phyloP scores from a whole-genome alignment of 2,329 filamentous ascomycete species.

The Aspergillus novoparasiticus region DNA sequence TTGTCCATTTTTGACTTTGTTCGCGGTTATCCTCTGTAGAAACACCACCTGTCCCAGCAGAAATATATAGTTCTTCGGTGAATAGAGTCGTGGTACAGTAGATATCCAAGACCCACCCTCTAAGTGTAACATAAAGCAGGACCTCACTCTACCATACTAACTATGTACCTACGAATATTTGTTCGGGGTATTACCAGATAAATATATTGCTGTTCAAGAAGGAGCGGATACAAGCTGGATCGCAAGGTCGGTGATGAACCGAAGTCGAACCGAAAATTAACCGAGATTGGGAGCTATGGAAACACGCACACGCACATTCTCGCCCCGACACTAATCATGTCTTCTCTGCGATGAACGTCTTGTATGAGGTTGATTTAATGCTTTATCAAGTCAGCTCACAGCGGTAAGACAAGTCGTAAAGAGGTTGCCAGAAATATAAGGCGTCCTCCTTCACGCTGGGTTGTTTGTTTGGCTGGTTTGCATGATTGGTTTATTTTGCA shows the following conservation, averaged over 20 bases:
- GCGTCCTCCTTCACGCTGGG: not conserved
- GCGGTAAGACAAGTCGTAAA: too few species aligned
- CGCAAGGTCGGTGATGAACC: not conserved
- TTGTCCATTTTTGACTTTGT: not conserved
- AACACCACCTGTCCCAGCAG: not conserved
- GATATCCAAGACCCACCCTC: too few species aligned
- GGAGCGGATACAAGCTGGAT: not conserved
- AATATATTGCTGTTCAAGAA: not conserved
- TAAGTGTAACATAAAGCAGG: not conserved
- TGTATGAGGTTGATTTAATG: too few species aligned
- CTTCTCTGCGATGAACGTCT: too few species aligned
- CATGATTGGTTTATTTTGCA: not conserved
- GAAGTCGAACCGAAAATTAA: not conserved
- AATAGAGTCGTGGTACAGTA: not conserved
- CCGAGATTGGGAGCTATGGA: not conserved
- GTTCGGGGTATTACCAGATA: accelerated
- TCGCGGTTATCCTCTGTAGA: not conserved
- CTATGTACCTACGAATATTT: not conserved
- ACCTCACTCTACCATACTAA: not conserved
- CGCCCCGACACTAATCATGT: too few species aligned
- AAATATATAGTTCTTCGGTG: not conserved
- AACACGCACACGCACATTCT: too few species aligned
- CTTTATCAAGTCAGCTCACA: too few species aligned
- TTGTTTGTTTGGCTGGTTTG: not conserved
- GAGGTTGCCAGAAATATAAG: not conserved